These are phyloP conservation scores for Lactarius indigo DNA, from an alignment of 768 basidiomycete genomes.

Conservation along the genomic window DNA sequence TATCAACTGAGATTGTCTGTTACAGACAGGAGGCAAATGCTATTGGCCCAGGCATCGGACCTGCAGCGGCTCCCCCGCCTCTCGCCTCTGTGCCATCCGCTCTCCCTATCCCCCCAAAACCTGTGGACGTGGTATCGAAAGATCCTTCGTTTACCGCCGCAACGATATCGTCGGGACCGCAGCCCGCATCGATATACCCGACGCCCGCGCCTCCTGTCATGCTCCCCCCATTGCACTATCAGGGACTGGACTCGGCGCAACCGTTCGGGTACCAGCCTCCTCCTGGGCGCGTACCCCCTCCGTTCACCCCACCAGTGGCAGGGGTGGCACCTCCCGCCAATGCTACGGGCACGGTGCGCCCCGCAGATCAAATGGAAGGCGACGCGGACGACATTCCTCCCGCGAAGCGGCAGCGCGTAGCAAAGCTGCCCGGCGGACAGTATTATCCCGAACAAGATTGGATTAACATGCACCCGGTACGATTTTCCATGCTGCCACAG, in stretches of 20 bases:
- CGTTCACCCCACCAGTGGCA: slow-evolving; percentile 60
- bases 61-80: slow-evolving; percentile 63
- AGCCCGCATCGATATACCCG: slow-evolving; percentile 74
- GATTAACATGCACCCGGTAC: slow-evolving; percentile 83
- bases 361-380: slow-evolving; percentile 80
- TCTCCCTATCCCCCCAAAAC: slow-evolving; percentile 64
- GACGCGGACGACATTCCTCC: slow-evolving; percentile 62
- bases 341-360: slow-evolving; percentile 63
- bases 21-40: slow-evolving; percentile 69
- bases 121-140: slow-evolving; percentile 39
- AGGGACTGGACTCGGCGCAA: slow-evolving; percentile 70
- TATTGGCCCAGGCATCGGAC: slow-evolving; percentile 86
- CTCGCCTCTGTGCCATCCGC: slow-evolving; percentile 66
- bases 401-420: slow-evolving; percentile 83
- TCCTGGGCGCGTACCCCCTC: slow-evolving; percentile 28
- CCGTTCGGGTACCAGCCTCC: slow-evolving; percentile 78
- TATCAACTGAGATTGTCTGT: slow-evolving; percentile 21
- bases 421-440: slow-evolving; percentile 80
- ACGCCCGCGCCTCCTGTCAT: slow-evolving; percentile 58
- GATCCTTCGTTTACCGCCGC: slow-evolving; percentile 72
- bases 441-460: slow-evolving; percentile 87
- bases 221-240: slow-evolving; percentile 83
- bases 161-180: slow-evolving; percentile 87
- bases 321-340: slow-evolving; percentile 42
- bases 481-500: slow-evolving; percentile 28